Base-by-base conservation (phyloP, 2,329 filamentous ascomycete species). In the Cryoendolithus antarcticus region DNA sequence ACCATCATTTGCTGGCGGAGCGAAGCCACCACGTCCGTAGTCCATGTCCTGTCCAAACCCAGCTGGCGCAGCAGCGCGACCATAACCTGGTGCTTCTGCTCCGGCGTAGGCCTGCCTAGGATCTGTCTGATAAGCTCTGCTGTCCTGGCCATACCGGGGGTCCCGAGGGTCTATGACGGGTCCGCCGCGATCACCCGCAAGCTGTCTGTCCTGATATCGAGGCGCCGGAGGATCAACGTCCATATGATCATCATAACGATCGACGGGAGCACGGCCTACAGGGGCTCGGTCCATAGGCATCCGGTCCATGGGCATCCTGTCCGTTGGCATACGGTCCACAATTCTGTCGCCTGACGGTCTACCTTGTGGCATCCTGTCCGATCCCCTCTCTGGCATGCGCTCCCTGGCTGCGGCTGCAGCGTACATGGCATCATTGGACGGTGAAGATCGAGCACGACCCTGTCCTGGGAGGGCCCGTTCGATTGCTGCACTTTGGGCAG, bases 401-500 rank as follows among this genome's bases (percentile, higher is more conserved):
- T 40, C 34, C 34, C 39, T 37, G 12, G 11, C 32, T 12, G 11
- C 27, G n/a, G 12, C 13, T 31, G 11, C 40, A 41, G 8, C 30
- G 32, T 27, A 27, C 24, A 27, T 27, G 24, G 24, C 24, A 27
- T 27, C 24, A 27, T 3, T 27, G 24, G 24, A 27, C 7, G 24
- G 24, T 27, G 24, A 27, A 27, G 24, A 27, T 27, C 24, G 24
- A 27, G 24, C 24, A 27, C 24, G 24, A 27, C 24, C 7, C 7
- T 27, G 24, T 6, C 24, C 24, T 27, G 5, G 24, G 7, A 7
- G 24, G 7, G 24, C 7, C 6, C 24, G 24, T 6, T 27, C 24
- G 24, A 27, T 27, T 6, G 51, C 60, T 50, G 55, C 53, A 54
- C 57, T 62, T 64, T 61, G 67, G 57, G 63, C 55, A 55, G 58